Conservation (phyloP, 345 rosid species). For the Ceriops tagal region DNA sequence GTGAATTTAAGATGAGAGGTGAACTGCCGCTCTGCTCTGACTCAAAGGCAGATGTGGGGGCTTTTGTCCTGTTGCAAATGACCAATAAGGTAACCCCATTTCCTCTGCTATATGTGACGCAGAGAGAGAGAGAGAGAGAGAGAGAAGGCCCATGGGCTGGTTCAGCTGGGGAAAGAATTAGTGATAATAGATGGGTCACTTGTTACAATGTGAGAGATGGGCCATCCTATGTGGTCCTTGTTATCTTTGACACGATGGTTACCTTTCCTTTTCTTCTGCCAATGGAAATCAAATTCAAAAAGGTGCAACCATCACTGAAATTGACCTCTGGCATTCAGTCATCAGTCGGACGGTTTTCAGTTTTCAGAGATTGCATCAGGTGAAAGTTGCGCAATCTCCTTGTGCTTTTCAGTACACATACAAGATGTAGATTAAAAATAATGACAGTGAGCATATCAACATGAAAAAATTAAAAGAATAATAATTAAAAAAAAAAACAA, state of each 20-base stretch:
- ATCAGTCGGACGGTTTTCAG: background rate
- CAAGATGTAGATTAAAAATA: background rate
- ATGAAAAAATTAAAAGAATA: too few species aligned
- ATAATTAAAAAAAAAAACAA: too few species aligned
- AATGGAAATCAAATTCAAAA: too few species aligned
- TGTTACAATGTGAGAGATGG: background rate
- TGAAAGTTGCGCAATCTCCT: background rate
- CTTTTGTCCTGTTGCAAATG: too few species aligned
- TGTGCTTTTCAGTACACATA: background rate
- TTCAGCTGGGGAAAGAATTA: background rate
- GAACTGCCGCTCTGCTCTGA: too few species aligned
- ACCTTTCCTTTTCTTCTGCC: background rate
- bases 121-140: background rate
- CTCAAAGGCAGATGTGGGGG: too few species aligned
- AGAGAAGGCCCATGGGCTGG: slow-evolving; percentile 6
- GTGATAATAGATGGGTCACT: background rate
- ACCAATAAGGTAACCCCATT: background rate
- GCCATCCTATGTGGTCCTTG: slow-evolving; percentile 9
- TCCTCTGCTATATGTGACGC: background rate
- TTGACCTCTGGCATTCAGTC: background rate
- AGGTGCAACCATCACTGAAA: background rate
- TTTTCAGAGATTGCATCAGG: slow-evolving; percentile 1
- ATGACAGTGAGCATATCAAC: background rate
- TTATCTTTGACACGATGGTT: background rate
- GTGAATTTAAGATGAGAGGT: too few species aligned